phyloP scores from a whole-genome alignment of 306 rosid genomes.

The Cicer cuneatum region DNA sequence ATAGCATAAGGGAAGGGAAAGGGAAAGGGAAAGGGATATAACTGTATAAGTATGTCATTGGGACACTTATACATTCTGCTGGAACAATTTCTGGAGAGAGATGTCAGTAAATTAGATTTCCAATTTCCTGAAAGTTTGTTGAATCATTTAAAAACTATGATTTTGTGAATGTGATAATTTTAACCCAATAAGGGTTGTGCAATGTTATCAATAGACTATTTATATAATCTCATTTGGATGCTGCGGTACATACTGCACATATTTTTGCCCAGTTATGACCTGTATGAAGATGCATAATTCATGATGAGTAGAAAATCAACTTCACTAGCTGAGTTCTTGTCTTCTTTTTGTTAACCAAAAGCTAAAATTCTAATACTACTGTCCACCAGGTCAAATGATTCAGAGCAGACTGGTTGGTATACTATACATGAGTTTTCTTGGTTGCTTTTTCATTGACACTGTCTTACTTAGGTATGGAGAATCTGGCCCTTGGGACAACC shows the following conservation, averaged over 20 bases:
- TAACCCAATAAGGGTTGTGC: conserved; percentile 19
- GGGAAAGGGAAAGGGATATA: background rate
- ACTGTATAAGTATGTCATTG: background rate
- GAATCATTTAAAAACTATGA: conserved; percentile 3
- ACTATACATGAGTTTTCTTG: conserved; percentile 25
- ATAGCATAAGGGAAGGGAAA: conserved; percentile 18
- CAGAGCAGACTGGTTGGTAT: conserved; percentile 17
- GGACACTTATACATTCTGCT: conserved; percentile 1
- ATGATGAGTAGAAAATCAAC: conserved; percentile 8
- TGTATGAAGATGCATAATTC: background rate
- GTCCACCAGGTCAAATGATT: conserved; percentile 25
- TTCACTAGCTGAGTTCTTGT: background rate
- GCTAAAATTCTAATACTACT: conserved; percentile 2
- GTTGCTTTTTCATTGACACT: conserved; percentile 39
- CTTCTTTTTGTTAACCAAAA: background rate
- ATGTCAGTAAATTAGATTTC: background rate
- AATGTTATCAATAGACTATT: conserved; percentile 1
- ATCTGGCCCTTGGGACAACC: conserved; percentile 91
- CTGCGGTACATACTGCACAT: background rate
- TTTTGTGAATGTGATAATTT: background rate
- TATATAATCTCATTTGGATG: conserved; percentile 2
- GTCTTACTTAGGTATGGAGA: conserved; percentile 77
- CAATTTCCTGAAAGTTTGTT: conserved; percentile 22
- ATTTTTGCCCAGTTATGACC: conserved; percentile 21
- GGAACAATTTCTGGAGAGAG: background rate